Evolutionary conservation across 2,329 filamentous ascomycete genomes (phyloP).

Genomic region (Colletotrichum liriopes): DNA sequence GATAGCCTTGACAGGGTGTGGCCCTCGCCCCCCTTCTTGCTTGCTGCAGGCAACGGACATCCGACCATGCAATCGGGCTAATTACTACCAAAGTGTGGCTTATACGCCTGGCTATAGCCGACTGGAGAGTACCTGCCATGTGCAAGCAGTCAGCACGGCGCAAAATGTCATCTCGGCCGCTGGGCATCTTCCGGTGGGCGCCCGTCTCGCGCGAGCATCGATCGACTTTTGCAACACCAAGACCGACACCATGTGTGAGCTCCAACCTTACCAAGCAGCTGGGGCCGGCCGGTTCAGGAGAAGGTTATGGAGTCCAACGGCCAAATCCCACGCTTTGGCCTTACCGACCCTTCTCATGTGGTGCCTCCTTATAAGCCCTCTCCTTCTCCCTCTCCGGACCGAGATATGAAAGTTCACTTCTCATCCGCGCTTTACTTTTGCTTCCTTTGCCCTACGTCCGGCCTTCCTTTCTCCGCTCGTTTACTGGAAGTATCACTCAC

Average conservation of each 20-base stretch:
- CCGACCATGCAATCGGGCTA: slow-evolving; percentile 28
- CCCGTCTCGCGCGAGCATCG: slow-evolving; percentile 26
- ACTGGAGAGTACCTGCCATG: slow-evolving; percentile 29
- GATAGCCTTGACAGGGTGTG: slow-evolving; percentile 28
- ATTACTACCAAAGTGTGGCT: slow-evolving; percentile 25
- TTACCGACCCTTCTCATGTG: slow-evolving; percentile 8
- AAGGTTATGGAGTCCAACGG: neutral
- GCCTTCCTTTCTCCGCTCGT: slow-evolving; percentile 34
- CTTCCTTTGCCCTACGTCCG: slow-evolving; percentile 6
- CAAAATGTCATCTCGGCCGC: slow-evolving; percentile 32
- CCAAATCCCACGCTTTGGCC: slow-evolving; percentile 22
- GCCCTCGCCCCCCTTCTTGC: neutral
- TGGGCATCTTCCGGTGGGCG: slow-evolving; percentile 6
- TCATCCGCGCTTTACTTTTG: slow-evolving; percentile 14
- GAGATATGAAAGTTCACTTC: neutral
- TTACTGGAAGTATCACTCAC: slow-evolving; percentile 17
- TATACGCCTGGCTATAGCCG: slow-evolving; percentile 28
- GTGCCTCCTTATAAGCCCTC: slow-evolving; percentile 28
- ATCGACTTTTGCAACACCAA: slow-evolving; percentile 21
- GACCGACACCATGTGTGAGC: slow-evolving; percentile 35
- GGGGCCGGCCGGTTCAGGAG: slow-evolving; percentile 12
- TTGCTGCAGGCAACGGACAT: slow-evolving; percentile 37
- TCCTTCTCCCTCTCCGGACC: neutral
- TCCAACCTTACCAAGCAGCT: slow-evolving; percentile 34
- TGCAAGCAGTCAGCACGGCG: slow-evolving; percentile 37